Evolutionary conservation across 345 rosid species (phyloP).

Genomic region (Lagerstroemia speciosa): DNA sequence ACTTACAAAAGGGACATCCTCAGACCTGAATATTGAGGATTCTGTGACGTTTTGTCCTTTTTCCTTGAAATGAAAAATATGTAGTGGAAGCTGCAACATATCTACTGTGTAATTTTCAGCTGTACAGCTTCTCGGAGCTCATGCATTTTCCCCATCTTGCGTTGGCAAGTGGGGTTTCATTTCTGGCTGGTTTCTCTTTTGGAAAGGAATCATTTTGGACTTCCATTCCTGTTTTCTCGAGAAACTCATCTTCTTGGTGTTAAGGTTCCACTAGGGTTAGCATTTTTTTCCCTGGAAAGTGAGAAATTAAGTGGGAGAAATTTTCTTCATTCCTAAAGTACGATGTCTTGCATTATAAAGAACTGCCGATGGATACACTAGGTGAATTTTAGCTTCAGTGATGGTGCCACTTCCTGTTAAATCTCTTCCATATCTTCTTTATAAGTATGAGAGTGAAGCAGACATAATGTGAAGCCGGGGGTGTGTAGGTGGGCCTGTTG

Average conservation of each 20-base stretch:
- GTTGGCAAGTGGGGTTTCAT: background rate
- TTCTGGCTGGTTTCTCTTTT: background rate
- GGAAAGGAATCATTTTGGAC: background rate
- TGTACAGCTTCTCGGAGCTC: background rate
- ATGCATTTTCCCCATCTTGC: background rate
- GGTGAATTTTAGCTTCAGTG: no score
- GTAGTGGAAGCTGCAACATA: no score
- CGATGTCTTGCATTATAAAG: background rate
- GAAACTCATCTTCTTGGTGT: background rate
- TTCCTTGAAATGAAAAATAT: background rate
- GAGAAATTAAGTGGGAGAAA: background rate
- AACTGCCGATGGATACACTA: background rate
- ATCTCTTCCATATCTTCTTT: background rate
- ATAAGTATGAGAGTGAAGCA: no score
- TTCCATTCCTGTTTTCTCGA: background rate
- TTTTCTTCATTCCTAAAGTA: background rate
- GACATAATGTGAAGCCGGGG: no score
- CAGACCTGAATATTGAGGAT: no score
- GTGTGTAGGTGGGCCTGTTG: slow-evolving; percentile 36
- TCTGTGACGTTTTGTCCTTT: no score
- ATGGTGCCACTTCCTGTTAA: background rate
- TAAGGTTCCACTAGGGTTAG: background rate
- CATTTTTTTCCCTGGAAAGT: background rate
- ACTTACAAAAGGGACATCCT: no score
- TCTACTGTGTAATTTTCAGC: background rate